Base-by-base conservation (phyloP, 306 rosid genomes). In the Cyclanthera cordifolia region DNA sequence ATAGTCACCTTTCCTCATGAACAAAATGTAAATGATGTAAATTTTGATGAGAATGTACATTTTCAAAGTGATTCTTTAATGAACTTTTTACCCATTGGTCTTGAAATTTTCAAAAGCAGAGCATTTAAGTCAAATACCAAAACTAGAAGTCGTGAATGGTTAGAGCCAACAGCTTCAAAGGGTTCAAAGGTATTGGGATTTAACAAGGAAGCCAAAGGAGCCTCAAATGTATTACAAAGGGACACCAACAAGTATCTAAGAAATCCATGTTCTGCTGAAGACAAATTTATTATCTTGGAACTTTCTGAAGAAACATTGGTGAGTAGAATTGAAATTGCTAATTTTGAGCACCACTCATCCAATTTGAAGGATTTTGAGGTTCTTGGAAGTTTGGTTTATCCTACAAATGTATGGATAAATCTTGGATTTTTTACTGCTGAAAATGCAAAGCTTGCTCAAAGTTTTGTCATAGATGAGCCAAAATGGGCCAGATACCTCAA, bases 161-260 rank as follows among this genome's bases (percentile, higher is more conserved):
- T 86, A 60, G 96, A 93, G 80, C 95, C 96, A 53, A 88, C 94
- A 5, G 94, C 88, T 27, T 84, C 98, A 16, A 93, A 93, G 78
- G 98, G 98, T 53, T 90, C 96, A 11, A 93, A 89, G 81, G 90
- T 93, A 67, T 85, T 93, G 84, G 90, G 79, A 76, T 93, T 87
- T 69, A 93, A 89, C 79, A 93, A 86, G 86, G 98, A 93, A 87
- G 89, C 94, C 67, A 93, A 93, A 78, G 98, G 96, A 56, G 98
- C 32, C 32, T 28, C 32, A 28, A 28, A 28, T 28, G 32, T 28
- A 28, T 28, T 28, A n/a, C 4, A 4, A 28, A 2, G 32, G 32
- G 4, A 1, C 4, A 2, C 32, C 4, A 2, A 28, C 2, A 28
- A 1, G 32, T 93, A 93, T 78, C 96, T 93, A 20, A 85, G 96